These are phyloP conservation scores for Paracamarosporium sp. DNA, from an alignment of 2,329 filamentous ascomycete species.

Conservation along the genomic window DNA sequence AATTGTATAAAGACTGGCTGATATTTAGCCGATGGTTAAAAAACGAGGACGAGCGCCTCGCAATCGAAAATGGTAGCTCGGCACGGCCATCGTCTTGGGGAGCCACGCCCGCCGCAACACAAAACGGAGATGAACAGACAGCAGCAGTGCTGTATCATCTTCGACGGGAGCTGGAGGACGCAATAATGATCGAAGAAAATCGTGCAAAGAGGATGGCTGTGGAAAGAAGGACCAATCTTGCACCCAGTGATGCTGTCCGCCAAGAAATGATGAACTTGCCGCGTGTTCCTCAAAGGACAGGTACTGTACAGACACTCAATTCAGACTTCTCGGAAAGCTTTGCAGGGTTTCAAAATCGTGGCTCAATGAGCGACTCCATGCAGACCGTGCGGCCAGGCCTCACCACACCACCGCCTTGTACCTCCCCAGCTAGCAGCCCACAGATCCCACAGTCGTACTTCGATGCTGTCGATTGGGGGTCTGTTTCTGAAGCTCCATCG, in stretches of 20 bases:
- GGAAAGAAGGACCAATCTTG: conserved; percentile 33
- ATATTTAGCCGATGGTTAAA: conserved; percentile 37
- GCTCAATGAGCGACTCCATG: conserved; percentile 18
- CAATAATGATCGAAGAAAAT: conserved; percentile 39
- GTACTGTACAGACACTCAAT: conserved; percentile 24
- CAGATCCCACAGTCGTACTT: conserved; percentile 22
- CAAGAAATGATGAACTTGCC: conserved; percentile 33
- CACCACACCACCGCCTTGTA: conserved; percentile 15
- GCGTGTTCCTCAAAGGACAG: conserved; percentile 30
- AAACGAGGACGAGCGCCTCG: conserved; percentile 34
- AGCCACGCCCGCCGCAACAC: conserved; percentile 20
- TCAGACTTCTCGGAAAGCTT: conserved; percentile 29
- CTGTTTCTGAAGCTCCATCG: conserved; percentile 12
- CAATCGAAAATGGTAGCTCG: conserved; percentile 22
- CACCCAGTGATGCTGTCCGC: conserved; percentile 36
- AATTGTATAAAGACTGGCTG: conserved; percentile 38
- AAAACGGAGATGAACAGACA: conserved; percentile 29
- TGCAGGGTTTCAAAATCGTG: conserved; percentile 17
- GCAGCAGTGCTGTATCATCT: conserved; percentile 36
- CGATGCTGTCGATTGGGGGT: conserved; percentile 21
- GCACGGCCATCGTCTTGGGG: conserved; percentile 29
- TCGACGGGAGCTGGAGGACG: conserved; percentile 37
- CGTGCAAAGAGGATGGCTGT: conserved; percentile 32
- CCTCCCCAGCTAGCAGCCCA: conserved; percentile 22
- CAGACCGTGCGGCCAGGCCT: conserved; percentile 20